Evolutionary conservation across 768 basidiomycete species (phyloP).

Genomic region (Cystobasidium ongulense): DNA sequence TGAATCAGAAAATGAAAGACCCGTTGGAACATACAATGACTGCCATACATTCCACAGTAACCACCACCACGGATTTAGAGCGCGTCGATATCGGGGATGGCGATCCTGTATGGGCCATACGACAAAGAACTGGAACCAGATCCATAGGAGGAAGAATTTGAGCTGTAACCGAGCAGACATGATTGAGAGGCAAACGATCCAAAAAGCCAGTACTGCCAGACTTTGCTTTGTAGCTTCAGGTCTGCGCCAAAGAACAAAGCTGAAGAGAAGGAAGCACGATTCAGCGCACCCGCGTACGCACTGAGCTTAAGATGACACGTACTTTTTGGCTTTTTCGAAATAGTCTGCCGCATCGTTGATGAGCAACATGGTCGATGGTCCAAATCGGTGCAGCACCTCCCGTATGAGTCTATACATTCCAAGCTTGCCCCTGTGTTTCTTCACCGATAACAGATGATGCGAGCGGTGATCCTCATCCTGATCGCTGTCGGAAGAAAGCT

Average conservation of each 20-base stretch:
- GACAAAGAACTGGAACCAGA: conserved; percentile 30
- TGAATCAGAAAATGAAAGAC: too few species aligned
- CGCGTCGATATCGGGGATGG: conserved; percentile 31
- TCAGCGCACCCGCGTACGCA: neutral
- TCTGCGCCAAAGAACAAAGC: conserved; percentile 21
- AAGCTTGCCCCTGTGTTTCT: neutral
- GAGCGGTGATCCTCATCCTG: neutral
- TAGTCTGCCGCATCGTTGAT: conserved; percentile 12
- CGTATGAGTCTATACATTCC: conserved; percentile 23
- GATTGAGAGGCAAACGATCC: conserved; percentile 17
- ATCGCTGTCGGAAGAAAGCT: neutral
- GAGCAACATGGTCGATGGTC: neutral
- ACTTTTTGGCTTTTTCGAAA: conserved; percentile 25
- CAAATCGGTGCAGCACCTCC: conserved; percentile 22
- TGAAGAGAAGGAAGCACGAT: neutral
- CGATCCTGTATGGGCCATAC: conserved; percentile 30
- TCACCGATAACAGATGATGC: neutral
- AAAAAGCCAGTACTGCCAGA: neutral
- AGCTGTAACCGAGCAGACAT: conserved; percentile 5
- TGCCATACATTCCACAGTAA: conserved; percentile 18
- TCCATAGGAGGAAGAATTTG: conserved; percentile 15
- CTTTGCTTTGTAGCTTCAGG: conserved; percentile 18
- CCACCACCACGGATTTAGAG: conserved; percentile 30
- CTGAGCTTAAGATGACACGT: neutral
- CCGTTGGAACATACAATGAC: neutral